Base-by-base conservation (phyloP, 345 rosid species). In the Gynandropsis gynandra region DNA sequence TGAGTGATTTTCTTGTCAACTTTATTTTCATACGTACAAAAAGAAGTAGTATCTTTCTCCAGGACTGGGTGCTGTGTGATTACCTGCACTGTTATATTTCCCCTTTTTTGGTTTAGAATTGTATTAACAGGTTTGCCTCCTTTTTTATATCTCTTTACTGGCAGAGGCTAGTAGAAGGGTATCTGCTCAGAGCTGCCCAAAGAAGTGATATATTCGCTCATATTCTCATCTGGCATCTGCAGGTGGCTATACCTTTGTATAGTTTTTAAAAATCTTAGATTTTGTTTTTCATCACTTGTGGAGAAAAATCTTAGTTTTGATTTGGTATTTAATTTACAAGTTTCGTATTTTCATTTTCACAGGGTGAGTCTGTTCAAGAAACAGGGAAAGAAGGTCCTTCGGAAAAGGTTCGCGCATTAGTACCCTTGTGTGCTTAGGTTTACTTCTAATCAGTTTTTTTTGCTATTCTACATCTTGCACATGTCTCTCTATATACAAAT, bases 131-230 rank as follows among this genome's bases (percentile, higher is more conserved):
- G 37, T 21, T 45, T 41, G 59, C 59, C 24, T 29, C 18, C 34
- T 29, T 27, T 47, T 53, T 6, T 1, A 21, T 11, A 39, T 47
- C 8, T 11, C 44, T 62, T 39, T 15, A 32, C 66, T 63, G 71
- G 72, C 95, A 93, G 99, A 72, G 62, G 64, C 66, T 92, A 45
- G 99, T 93, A 29, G 95, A 93, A 77, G 97, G 99, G 40, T 93
- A 93, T 69, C 73, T 93, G 77, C 89, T 93, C 27, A 80, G 97
- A 80, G 99, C 99, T 49, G 69, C 99, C 64, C 94, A 93, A 62
- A 75, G 90, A 72, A 93, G 97, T 66, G 95, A 93, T 64, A 70
- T 93, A 72, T 93, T 93, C 65, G 88, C 97, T 52, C 99, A 93
- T 68, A 93, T 88, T 72, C 72, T 93, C 64, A 88, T 93, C 68